A percentile compares a stretch with the other conserved stretches of the same genome.
Conservation (phyloP, 2,329 filamentous ascomycete genomes). For the Fusarium brachygibbosum region DNA sequence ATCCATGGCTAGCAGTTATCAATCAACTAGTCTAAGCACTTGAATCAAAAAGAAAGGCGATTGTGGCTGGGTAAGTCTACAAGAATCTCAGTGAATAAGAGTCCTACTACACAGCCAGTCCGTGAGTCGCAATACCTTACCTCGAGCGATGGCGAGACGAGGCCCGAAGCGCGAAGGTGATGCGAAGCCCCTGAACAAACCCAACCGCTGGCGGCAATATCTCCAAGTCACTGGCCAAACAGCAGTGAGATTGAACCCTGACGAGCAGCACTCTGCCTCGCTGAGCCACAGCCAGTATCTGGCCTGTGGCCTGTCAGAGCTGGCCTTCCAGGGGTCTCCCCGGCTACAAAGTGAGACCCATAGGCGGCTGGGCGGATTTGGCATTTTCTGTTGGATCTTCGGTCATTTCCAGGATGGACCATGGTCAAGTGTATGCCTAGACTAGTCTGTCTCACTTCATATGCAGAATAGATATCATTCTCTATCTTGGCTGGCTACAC, state of each 20-base stretch:
- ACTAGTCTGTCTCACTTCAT: slow-evolving; percentile 36
- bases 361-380: slow-evolving; percentile 38
- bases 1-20: neutral
- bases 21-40: neutral
- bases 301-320: slow-evolving; percentile 17
- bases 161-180: slow-evolving; percentile 31
- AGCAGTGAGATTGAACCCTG: slow-evolving; percentile 17
- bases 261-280: slow-evolving; percentile 34
- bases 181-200: slow-evolving; percentile 14
- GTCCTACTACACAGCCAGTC: slow-evolving; percentile 28
- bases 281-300: slow-evolving; percentile 36
- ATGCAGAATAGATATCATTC: neutral
- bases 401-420: slow-evolving; percentile 24
- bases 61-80: slow-evolving; percentile 23
- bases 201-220: slow-evolving; percentile 33
- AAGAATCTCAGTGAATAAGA: slow-evolving; percentile 11
- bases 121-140: slow-evolving; percentile 10
- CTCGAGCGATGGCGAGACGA: slow-evolving; percentile 28
- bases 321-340: slow-evolving; percentile 17
- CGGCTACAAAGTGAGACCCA: neutral
- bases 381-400: slow-evolving; percentile 9
- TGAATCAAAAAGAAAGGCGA: slow-evolving; percentile 4
- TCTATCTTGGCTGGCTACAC: slow-evolving; percentile 27
- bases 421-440: slow-evolving; percentile 29
- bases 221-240: slow-evolving; percentile 30